Evolutionary conservation across 192 early-diverging fungal species (phyloP).

Genomic region (Geranomyces variabilis): DNA sequence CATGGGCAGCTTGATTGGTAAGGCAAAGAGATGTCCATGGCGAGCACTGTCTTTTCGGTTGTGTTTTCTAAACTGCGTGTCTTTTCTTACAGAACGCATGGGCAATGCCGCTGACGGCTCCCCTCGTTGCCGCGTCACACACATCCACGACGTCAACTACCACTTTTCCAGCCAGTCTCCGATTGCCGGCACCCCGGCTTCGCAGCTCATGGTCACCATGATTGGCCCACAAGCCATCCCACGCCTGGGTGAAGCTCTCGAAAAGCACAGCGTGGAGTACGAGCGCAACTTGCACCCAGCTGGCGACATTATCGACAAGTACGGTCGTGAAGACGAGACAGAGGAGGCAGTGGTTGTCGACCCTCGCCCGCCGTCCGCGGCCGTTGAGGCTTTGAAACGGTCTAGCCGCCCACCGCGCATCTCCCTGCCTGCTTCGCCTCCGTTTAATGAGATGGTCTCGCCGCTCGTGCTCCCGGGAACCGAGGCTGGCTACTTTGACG

Average conservation of each 20-base stretch:
- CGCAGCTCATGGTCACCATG: constrained; percentile 23
- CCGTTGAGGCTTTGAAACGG: background rate
- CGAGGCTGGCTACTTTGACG: background rate
- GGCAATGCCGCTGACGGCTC: background rate
- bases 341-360: background rate
- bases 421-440: background rate
- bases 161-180: background rate
- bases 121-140: constrained; percentile 17
- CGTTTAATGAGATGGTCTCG: constrained; percentile 22
- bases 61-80: background rate
- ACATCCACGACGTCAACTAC: constrained; percentile 27
- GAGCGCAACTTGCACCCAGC: background rate
- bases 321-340: background rate
- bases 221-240: constrained; percentile 19
- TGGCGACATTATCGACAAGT: constrained; percentile 6
- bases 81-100: background rate
- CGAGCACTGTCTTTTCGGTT: background rate
- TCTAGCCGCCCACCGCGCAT: constrained; percentile 14
- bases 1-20: constrained; percentile 5
- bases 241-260: constrained; percentile 1
- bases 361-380: background rate
- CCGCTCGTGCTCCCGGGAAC: constrained; percentile 7
- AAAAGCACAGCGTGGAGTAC: background rate
- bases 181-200: background rate
- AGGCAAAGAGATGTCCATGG: background rate